phyloP scores from a whole-genome alignment of 208 protist species.

The Crithidia mellificae region DNA sequence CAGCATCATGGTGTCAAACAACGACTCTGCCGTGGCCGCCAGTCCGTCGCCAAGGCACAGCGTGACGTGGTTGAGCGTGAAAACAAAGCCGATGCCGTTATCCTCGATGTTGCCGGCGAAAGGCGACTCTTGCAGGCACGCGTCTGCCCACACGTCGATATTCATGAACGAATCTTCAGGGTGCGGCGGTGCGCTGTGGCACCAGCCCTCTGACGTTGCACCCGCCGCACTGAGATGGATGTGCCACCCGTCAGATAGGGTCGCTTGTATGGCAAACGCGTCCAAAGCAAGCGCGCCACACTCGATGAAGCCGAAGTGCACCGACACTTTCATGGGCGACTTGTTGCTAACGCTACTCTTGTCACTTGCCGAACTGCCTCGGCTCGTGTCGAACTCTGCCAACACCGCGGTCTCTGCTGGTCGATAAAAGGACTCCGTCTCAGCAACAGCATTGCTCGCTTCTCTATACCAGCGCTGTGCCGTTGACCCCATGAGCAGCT shows the following conservation, averaged over 20 bases:
- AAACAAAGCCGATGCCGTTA: constrained; percentile 55
- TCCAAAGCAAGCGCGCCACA: constrained; percentile 30
- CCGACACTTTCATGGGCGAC: not conserved
- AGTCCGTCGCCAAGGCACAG: constrained; percentile 46
- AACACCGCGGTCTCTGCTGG: not conserved
- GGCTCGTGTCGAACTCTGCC: not conserved
- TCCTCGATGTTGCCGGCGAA: constrained; percentile 46
- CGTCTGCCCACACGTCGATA: constrained; percentile 51
- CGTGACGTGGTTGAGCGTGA: constrained; percentile 31
- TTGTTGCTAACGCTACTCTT: not conserved
- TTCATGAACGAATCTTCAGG: constrained; percentile 25
- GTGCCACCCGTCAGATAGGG: constrained; percentile 42
- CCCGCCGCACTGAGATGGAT: constrained; percentile 35
- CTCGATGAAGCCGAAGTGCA: constrained; percentile 27
- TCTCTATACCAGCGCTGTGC: constrained; percentile 20
- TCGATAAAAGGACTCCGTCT: constrained; percentile 4
- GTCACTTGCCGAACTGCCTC: not conserved
- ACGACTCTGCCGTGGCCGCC: constrained; percentile 32
- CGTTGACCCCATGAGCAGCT: constrained; percentile 10
- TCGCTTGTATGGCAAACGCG: constrained; percentile 15
- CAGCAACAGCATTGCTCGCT: not conserved
- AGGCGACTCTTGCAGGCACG: constrained; percentile 36
- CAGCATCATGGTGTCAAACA: constrained; percentile 51
- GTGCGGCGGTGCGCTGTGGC: constrained; percentile 30
- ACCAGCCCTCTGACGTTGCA: constrained; percentile 34